phyloP scores from a whole-genome alignment of 805 yeast species.

The Candida cerambycidarum region DNA sequence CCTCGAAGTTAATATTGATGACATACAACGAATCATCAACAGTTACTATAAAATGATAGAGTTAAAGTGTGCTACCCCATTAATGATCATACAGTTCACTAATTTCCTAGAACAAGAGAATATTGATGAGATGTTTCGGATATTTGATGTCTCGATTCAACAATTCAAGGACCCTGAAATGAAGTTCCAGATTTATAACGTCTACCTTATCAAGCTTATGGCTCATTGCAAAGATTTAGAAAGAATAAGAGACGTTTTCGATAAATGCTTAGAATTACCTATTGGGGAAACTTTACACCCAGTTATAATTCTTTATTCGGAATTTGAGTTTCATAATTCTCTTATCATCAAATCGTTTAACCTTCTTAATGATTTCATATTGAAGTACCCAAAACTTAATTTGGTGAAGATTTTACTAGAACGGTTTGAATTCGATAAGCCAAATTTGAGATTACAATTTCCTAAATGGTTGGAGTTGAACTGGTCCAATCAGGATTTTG shows the following conservation, averaged over 20 bases:
- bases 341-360: conserved; percentile 45
- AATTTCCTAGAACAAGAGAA: conserved; percentile 51
- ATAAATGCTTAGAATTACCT: conserved; percentile 46
- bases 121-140: conserved; percentile 51
- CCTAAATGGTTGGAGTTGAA: conserved; percentile 30
- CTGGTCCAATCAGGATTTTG: conserved; percentile 21
- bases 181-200: conserved; percentile 65
- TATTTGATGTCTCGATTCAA: conserved; percentile 69
- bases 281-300: conserved; percentile 37
- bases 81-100: conserved; percentile 65
- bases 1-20: conserved; percentile 51
- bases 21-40: conserved; percentile 18
- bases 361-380: conserved; percentile 19
- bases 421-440: conserved; percentile 7
- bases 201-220: conserved; percentile 58
- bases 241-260: conserved; percentile 68
- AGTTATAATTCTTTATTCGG: conserved; percentile 54
- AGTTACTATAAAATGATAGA: conserved; percentile 32
- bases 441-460: conserved; percentile 9
- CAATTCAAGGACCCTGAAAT: conserved; percentile 58
- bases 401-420: conserved; percentile 9
- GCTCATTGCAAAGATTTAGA: conserved; percentile 14
- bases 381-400: conserved; percentile 11
- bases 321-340: conserved; percentile 61
- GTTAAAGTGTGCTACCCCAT: conserved; percentile 67